These are phyloP conservation scores for Daldinia loculata DNA, from an alignment of 495 filamentous ascomycete genomes.

Conservation along the genomic window DNA sequence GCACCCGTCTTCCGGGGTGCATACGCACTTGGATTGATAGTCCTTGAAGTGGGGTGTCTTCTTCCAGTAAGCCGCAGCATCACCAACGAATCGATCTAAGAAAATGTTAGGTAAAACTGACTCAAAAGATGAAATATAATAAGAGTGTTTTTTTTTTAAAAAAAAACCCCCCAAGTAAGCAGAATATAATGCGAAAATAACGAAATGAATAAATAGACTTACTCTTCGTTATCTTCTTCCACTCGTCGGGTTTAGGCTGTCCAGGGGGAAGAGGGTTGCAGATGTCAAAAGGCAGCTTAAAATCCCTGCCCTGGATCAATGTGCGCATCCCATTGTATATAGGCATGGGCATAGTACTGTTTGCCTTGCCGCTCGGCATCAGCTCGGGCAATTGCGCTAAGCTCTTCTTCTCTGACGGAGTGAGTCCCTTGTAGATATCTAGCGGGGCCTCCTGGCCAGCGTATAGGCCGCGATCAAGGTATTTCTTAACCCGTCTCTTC, in stretches of 20 bases:
- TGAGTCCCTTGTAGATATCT: conserved; percentile 66
- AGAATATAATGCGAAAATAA: not conserved
- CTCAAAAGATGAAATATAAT: not conserved
- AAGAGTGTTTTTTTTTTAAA: not conserved
- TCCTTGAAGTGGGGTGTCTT: conserved; percentile 76
- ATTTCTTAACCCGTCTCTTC: conserved; percentile 69
- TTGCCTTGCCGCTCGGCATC: conserved; percentile 47
- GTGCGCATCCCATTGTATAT: conserved; percentile 60
- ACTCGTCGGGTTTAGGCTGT: conserved; percentile 89
- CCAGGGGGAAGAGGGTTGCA: conserved; percentile 85
- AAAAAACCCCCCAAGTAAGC: not conserved
- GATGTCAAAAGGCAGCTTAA: conserved; percentile 87
- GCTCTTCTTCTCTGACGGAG: conserved; percentile 68
- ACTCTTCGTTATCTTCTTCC: conserved; percentile 91
- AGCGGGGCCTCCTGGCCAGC: conserved; percentile 75
- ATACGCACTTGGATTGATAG: conserved; percentile 80
- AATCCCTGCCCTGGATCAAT: conserved; percentile 75
- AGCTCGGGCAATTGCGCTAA: conserved; percentile 64
- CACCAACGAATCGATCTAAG: conserved; percentile 89
- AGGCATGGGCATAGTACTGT: conserved; percentile 55
- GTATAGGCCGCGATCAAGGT: conserved; percentile 85
- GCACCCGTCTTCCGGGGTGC: conserved; percentile 78
- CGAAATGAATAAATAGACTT: conserved; percentile 37
- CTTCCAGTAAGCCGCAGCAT: conserved; percentile 86
- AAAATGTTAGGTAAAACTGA: conserved; percentile 16